Evolutionary conservation across 768 basidiomycete species (phyloP).

Genomic region (Nidularia pulvinata): DNA sequence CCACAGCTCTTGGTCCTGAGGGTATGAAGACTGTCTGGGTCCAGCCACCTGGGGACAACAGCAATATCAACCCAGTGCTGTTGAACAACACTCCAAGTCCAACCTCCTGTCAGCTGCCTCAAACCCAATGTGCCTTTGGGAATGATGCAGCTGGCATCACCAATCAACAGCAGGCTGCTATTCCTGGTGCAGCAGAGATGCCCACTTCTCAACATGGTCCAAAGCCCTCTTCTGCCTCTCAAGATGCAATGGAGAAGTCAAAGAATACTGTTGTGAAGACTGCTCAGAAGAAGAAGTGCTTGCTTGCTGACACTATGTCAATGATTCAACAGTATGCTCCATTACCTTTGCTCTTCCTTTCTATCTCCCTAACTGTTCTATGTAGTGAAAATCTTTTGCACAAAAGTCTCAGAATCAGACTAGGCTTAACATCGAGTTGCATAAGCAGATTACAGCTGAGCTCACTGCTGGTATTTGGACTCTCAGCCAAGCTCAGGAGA

Average conservation of each 20-base stretch:
- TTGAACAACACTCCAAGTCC: background rate
- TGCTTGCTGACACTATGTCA: background rate
- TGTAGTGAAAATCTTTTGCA: background rate
- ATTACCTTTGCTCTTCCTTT: background rate
- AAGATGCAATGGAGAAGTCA: background rate
- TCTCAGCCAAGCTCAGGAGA: background rate
- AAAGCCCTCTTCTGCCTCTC: background rate
- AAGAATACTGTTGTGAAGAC: background rate
- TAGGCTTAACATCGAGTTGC: background rate
- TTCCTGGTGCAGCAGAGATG: background rate
- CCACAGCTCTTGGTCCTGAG: conserved; percentile 1
- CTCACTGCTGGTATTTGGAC: background rate
- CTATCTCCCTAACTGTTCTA: background rate
- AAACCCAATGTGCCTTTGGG: background rate
- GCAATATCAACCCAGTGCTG: background rate
- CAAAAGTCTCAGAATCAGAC: background rate
- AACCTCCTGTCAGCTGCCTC: background rate
- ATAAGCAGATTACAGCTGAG: background rate
- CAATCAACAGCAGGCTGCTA: too few relatives aligned
- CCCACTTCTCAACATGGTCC: background rate
- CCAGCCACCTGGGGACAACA: conserved; percentile 1
- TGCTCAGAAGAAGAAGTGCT: background rate
- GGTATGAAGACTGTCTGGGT: background rate
- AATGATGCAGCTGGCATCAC: background rate
- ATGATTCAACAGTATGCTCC: background rate